Conservation (phyloP, 352 stramenopile species). For the Pythium apleroticum region DNA sequence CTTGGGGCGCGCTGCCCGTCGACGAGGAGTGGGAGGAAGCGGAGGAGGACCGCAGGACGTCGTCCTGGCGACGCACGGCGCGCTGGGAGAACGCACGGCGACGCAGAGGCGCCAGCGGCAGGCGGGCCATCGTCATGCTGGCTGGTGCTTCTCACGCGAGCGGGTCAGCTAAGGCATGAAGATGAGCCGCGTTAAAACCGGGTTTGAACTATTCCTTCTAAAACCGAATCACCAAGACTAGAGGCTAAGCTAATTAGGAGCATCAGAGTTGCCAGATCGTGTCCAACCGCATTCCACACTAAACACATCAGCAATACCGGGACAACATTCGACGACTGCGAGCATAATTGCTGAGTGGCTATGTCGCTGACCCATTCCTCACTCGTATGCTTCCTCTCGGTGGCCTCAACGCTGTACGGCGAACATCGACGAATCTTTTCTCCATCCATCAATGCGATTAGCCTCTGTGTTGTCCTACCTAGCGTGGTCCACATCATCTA, state of each 20-base stretch:
- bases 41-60: constrained; percentile 32
- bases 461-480: not conserved
- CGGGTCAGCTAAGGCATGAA: not conserved
- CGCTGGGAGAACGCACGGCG: constrained; percentile 62
- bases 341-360: too few relatives aligned
- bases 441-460: too few relatives aligned
- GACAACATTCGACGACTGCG: too few relatives aligned
- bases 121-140: constrained; percentile 9
- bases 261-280: too few relatives aligned
- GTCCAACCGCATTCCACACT: too few relatives aligned
- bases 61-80: constrained; percentile 46
- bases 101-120: constrained; percentile 18
- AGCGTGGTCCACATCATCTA: not conserved
- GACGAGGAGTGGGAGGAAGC: constrained; percentile 22
- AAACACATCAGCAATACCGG: too few relatives aligned
- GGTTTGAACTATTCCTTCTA: not conserved
- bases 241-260: not conserved
- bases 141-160: not conserved
- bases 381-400: too few relatives aligned
- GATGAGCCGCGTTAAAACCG: not conserved
- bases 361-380: too few relatives aligned
- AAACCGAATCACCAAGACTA: not conserved
- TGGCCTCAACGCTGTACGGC: too few relatives aligned
- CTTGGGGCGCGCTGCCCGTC: not conserved
- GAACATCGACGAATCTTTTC: too few relatives aligned